phyloP scores from a whole-genome alignment of 1,284 basidiomycete species.

The Naganishia liquefaciens region DNA sequence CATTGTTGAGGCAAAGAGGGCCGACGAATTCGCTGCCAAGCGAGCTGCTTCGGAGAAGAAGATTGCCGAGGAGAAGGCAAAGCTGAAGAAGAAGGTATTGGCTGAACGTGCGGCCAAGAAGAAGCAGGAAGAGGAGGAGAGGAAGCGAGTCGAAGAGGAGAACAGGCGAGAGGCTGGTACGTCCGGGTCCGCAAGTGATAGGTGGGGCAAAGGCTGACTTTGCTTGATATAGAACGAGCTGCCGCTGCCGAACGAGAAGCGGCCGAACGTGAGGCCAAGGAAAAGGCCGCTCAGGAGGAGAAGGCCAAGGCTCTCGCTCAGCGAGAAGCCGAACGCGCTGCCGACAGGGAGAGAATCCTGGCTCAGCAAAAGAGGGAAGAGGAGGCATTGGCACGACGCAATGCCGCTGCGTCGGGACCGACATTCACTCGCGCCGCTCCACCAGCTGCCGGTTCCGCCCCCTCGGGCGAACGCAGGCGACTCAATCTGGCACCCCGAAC shows the following conservation, averaged over 20 bases:
- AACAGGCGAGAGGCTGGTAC: slow-evolving; percentile 51
- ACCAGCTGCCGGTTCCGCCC: slow-evolving; percentile 12
- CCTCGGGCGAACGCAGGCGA: slow-evolving; percentile 9
- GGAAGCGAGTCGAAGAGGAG: slow-evolving; percentile 61
- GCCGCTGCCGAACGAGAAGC: slow-evolving; percentile 61
- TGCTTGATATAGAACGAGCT: slow-evolving; percentile 55
- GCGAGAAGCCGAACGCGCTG: slow-evolving; percentile 69
- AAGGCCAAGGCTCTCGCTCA: slow-evolving; percentile 46
- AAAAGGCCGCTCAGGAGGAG: slow-evolving; percentile 39
- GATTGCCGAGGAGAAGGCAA: slow-evolving; percentile 83
- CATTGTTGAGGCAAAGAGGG: slow-evolving; percentile 64
- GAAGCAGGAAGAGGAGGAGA: slow-evolving; percentile 62
- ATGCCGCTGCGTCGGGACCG: slow-evolving; percentile 46
- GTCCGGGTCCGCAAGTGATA: slow-evolving; percentile 34
- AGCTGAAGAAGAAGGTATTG: slow-evolving; percentile 63
- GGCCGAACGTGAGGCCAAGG: slow-evolving; percentile 60
- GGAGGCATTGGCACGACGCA: slow-evolving; percentile 66
- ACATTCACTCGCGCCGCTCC: slow-evolving; percentile 39
- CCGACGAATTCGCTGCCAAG: slow-evolving; percentile 70
- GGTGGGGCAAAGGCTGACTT: background rate
- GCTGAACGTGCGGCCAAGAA: slow-evolving; percentile 55
- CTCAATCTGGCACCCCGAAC: slow-evolving; percentile 61
- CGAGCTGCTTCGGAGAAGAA: slow-evolving; percentile 65
- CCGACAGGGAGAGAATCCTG: slow-evolving; percentile 62
- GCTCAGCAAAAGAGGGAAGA: slow-evolving; percentile 73